Base-by-base conservation (phyloP, 2,329 filamentous ascomycete genomes). In the Microdochium nivale region DNA sequence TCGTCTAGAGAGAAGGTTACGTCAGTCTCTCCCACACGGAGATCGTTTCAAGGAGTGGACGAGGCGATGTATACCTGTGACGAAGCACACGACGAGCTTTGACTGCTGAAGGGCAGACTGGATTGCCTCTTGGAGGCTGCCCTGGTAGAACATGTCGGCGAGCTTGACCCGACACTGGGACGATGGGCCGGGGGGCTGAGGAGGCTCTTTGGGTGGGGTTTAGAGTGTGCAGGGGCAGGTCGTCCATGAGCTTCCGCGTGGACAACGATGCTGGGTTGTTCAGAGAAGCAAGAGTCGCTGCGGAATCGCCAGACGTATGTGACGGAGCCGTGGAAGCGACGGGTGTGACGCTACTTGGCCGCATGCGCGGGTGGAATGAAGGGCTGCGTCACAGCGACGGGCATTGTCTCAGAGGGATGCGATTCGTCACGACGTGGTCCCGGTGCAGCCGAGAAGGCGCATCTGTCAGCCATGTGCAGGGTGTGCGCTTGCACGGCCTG, bases 81-180 rank as follows among this genome's bases (percentile, higher is more conserved):
- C 85, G 67, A 96, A 95, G 70, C 90, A 95, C 27, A 88, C 79
- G 1, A 96, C 87, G 19, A 87, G 77, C 68, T 92, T 95, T 53
- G 81, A 74, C 65, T 91, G 76, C 54, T 81, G 79, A 7, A 96
- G 77, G 13, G 91, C 90, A 21, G 80, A 74, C 30, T 80, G 77
- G 59, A 96, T 95, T 53, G 89, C 91, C 61, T 86, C 85, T 61
- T 95, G 87, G 21, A 96, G 70, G 54, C 82, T 83, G 19, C 90
- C 91, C 54, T 84, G 63, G 66, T 90, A 91, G 69, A 96, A 96
- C 85, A 95, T 91, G 43, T 47, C 65, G 57, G 50, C 55, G 50
- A 48, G 3, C 24, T 14, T n/a, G 24, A 14, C 35, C 35, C 14
- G 35, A 19, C 16, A 16, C 14, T 40, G 35, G 7, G 13, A 19